Conservation (phyloP, 2,329 filamentous ascomycete genomes). For the Aspergillus sp. region DNA sequence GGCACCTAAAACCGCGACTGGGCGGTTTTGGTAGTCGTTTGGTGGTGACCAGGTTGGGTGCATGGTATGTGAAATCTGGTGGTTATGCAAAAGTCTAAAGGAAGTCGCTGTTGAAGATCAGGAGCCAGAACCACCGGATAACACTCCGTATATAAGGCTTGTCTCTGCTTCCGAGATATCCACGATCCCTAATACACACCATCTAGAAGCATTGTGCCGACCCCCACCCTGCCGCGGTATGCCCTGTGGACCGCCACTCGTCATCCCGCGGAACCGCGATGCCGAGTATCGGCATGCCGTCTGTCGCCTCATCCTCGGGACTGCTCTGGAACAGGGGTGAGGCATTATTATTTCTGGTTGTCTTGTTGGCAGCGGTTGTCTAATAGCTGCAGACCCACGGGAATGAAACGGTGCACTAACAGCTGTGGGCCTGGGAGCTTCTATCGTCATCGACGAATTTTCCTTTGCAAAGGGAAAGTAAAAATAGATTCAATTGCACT, state of each 20-base stretch:
- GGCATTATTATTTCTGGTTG: too few species aligned
- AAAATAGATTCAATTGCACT: too few species aligned
- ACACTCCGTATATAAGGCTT: neutral
- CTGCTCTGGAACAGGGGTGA: neutral
- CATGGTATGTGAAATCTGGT: slow-evolving; percentile 12
- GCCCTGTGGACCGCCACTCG: neutral
- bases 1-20: slow-evolving; percentile 43
- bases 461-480: too few species aligned
- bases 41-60: slow-evolving; percentile 24
- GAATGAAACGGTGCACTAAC: too few species aligned
- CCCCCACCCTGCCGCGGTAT: neutral
- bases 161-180: neutral
- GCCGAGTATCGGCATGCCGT: neutral
- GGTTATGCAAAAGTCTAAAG: neutral
- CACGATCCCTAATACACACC: neutral
- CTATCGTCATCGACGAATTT: too few species aligned
- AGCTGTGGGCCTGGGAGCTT: too few species aligned
- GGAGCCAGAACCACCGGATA: neutral
- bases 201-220: neutral
- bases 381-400: too few species aligned
- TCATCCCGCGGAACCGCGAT: neutral
- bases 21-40: slow-evolving; percentile 32
- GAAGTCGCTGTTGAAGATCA: neutral
- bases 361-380: too few species aligned
- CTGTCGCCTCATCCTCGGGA: neutral